Conservation (phyloP, 371 early-diverging fungal species). For the Mucor sp. region DNA sequence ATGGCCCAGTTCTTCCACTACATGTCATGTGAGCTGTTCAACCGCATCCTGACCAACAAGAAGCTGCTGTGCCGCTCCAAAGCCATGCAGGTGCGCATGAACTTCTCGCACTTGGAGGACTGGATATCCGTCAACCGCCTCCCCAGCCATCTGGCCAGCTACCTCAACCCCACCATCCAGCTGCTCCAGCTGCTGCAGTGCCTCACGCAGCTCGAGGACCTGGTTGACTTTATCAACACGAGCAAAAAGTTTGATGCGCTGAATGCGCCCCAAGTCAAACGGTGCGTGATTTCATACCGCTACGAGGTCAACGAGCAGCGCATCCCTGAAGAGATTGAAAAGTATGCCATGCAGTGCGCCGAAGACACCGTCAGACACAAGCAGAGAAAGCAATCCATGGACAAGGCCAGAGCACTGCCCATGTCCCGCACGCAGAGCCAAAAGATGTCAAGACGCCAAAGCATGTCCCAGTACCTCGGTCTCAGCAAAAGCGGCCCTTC, state of each 20-base stretch:
- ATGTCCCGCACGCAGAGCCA: conserved; percentile 2
- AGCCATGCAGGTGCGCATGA: conserved; percentile 86
- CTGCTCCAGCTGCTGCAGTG: conserved; percentile 83
- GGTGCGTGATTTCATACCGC: conserved; percentile 77
- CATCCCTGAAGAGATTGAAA: conserved; percentile 71
- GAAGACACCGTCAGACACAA: conserved; percentile 61
- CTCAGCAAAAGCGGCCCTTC: conserved; percentile 26
- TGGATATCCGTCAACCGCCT: conserved; percentile 74
- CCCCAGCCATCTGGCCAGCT: conserved; percentile 47
- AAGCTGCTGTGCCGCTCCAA: conserved; percentile 78
- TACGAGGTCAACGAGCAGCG: conserved; percentile 84
- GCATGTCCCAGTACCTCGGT: conserved; percentile 31
- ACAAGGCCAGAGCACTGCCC: neutral
- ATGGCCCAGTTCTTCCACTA: conserved; percentile 76
- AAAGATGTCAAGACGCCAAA: conserved; percentile 31
- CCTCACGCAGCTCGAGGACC: conserved; percentile 65
- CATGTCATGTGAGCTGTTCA: conserved; percentile 79
- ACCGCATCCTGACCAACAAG: conserved; percentile 76
- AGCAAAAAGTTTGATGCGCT: conserved; percentile 63
- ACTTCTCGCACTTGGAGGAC: conserved; percentile 79
- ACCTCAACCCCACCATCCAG: conserved; percentile 70
- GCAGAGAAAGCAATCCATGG: conserved; percentile 15
- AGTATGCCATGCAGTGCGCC: conserved; percentile 70
- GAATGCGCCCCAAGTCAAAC: conserved; percentile 72
- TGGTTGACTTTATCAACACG: conserved; percentile 73